These are phyloP conservation scores for Aspergillus hancockii DNA, from an alignment of 495 filamentous ascomycete species.

Conservation along the genomic window DNA sequence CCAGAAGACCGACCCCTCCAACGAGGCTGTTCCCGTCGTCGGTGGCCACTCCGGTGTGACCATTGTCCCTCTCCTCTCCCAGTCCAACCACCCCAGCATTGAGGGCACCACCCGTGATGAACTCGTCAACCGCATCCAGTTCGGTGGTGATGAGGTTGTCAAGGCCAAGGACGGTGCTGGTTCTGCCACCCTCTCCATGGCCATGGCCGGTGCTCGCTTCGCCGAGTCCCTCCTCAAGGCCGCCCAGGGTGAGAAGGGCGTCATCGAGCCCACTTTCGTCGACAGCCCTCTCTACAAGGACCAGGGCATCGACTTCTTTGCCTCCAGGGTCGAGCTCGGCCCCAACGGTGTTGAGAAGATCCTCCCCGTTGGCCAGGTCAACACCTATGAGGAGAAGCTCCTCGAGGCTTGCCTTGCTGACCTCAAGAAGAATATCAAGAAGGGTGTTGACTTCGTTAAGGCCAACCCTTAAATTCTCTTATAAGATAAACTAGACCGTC, in stretches of 20 bases:
- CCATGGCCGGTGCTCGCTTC: conserved; percentile 96
- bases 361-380: conserved; percentile 76
- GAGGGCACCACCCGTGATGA: conserved; percentile 69
- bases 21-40: conserved; percentile 92
- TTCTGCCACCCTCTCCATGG: conserved; percentile 98
- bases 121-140: conserved; percentile 94
- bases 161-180: conserved; percentile 98
- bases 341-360: conserved; percentile 96
- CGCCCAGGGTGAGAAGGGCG: conserved; percentile 88
- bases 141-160: conserved; percentile 99
- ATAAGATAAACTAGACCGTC: conserved; percentile 23
- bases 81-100: conserved; percentile 84
- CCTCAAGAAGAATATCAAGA: conserved; percentile 86
- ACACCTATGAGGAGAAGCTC: conserved; percentile 83
- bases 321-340: conserved; percentile 90
- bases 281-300: conserved; percentile 97
- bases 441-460: conserved; percentile 72
- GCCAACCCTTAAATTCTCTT: conserved; percentile 60
- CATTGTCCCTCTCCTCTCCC: conserved; percentile 95
- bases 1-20: conserved; percentile 83
- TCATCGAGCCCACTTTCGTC: conserved; percentile 95
- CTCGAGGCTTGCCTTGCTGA: conserved; percentile 80
- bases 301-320: conserved; percentile 94
- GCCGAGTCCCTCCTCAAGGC: conserved; percentile 93
- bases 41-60: conserved; percentile 97